A percentile compares a stretch with the other conserved stretches of the same genome.
These are phyloP conservation scores for Linum trigynum DNA, from an alignment of 345 rosid species.

Conservation along the genomic window DNA sequence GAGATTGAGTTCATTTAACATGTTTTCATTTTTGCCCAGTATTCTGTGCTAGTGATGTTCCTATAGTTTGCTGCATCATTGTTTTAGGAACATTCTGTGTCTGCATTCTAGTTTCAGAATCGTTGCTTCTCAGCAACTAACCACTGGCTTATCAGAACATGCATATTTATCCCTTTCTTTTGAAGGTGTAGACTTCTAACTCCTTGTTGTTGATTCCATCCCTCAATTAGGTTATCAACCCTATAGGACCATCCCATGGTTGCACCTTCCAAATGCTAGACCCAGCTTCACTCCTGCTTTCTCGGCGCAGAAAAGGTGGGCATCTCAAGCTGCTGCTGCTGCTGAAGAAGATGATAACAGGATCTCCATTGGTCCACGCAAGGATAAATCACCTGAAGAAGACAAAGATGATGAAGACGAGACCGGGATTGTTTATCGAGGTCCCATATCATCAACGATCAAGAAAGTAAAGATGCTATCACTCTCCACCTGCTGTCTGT, in stretches of 20 bases:
- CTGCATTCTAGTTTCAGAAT: too few relatives aligned
- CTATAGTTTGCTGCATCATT: too few relatives aligned
- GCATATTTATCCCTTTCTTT: too few relatives aligned
- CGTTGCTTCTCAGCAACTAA: too few relatives aligned
- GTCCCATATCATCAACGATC: slow-evolving; percentile 79
- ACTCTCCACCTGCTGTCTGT: slow-evolving; percentile 93
- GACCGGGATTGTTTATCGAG: slow-evolving; percentile 47
- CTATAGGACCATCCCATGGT: background rate
- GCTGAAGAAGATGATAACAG: slow-evolving; percentile 38
- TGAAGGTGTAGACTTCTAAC: too few relatives aligned
- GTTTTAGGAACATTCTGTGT: too few relatives aligned
- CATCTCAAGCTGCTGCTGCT: slow-evolving; percentile 42
- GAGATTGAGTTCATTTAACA: background rate
- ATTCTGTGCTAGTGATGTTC: too few relatives aligned
- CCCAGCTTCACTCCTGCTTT: slow-evolving; percentile 4
- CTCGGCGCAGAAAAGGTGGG: slow-evolving; percentile 42
- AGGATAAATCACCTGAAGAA: slow-evolving; percentile 20
- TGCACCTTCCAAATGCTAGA: background rate
- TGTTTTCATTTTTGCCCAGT: background rate
- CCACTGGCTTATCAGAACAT: too few relatives aligned
- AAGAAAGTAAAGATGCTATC: slow-evolving; percentile 91
- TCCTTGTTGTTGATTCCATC: background rate
- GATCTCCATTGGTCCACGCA: slow-evolving; percentile 71
- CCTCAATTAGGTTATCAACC: background rate
- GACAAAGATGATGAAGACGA: slow-evolving; percentile 48